Evolutionary conservation across 371 early-diverging fungal genomes (phyloP), one percentile per base, ranked within the genome.

Genomic region (Amoeboradix gromovi): DNA sequence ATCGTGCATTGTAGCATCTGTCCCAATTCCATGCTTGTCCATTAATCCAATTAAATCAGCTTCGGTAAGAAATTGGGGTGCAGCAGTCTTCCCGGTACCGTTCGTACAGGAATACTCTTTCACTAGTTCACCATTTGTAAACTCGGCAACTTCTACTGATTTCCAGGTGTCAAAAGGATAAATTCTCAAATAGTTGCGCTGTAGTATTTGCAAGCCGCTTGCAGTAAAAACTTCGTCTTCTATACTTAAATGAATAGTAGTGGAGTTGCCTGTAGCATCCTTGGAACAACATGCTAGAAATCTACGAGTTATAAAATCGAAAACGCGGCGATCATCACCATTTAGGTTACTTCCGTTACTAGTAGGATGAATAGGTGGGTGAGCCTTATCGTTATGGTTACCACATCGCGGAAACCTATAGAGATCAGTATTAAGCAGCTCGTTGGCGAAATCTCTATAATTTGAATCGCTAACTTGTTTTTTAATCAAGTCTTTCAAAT

Each of bases 351-450:
- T 69, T 1, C 84, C 85, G 28, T 80, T 80, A 28, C 80, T 85
- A 0, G 91, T 86, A 0, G 99, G 99, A 76, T 99, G 98, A 72
- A 99, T 98, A 0, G 99, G 99, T 2, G 95, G 95, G 85, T 99
- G 99, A 0, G 99, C 98, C 74, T 92, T 86, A 78, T 99, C 99
- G 73, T 95, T 90, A 73, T 92, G 84, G 66, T 81, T 84, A 0
- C 99, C 99, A 30, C 77, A 81, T 69, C 96, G 80, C 0, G 99
- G 98, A 68, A 73, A 69, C 71, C 78, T 73, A 74, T 92, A 92
- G 74, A 77, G n/a, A n/a, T n/a, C n/a, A n/a, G n/a, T n/a, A n/a
- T n/a, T n/a, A n/a, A n/a, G n/a, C n/a, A n/a, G n/a, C n/a, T n/a
- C 77, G 71, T 79, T 77, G 0, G 87, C 88, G 71, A 82, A 84